Evolutionary conservation across 306 rosid species (phyloP), one percentile per base, ranked within the genome.

Genomic region (Medicago arabica): DNA sequence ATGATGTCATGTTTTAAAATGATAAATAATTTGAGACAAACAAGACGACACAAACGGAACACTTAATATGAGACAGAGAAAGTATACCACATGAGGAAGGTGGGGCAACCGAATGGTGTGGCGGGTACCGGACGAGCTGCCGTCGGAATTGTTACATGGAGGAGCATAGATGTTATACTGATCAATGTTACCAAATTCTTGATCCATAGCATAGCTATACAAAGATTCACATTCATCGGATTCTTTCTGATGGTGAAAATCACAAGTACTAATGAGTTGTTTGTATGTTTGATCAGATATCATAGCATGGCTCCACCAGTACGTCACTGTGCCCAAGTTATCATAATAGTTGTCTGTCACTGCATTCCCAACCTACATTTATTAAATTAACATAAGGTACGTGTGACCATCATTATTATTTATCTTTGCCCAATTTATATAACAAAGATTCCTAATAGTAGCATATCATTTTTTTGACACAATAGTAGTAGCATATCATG

Each of bases 271-370:
- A 39, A 94, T 84, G 36, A 94, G 90, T 77, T 90, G 90, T 44
- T 70, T 78, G 78, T 94, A 92, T 21, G 98, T 94, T 77, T 84
- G 90, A 54, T 94, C 98, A 4, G 98, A 94, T 73, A 94, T 94
- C 98, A 94, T 94, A 12, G 98, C 98, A 16, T 94, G 98, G 86
- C 97, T 94, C 98, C 98, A 94, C 98, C 98, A 94, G 61, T 94
- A 94, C 6, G 93, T 83, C 78, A 94, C 98, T 6, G 98, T 94
- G 50, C 98, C 98, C 13, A 94, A 74, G 85, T 90, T 94, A 70
- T 94, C 98, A 53, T 90, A 92, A 82, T 90, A 94, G 80, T 87
- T 92, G 85, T 94, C 98, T 8, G 97, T 94, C 58, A 94, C 98
- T 28, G 98, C 98, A 81, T 94, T 94, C 2, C 98, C 98, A 62